Conservation (phyloP, 1,284 basidiomycete genomes). For the Pseudozyma hubeiensis region DNA sequence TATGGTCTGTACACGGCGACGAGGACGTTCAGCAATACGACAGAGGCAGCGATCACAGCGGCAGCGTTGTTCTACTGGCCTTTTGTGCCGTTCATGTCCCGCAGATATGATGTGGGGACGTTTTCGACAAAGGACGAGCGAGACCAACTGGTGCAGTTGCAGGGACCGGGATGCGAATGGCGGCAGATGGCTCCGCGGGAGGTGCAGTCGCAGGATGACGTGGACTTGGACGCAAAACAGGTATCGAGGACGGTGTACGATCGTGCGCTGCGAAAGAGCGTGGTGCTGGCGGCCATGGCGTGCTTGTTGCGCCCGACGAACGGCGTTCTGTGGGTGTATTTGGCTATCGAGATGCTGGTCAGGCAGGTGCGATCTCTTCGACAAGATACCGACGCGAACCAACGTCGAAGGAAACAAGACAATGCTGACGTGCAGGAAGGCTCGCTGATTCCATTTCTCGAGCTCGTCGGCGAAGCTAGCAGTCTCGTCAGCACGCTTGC, state of each 20-base stretch:
- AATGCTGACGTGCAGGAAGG: neutral
- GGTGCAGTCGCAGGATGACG: constrained; percentile 11
- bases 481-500: constrained; percentile 7
- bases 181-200: constrained; percentile 5
- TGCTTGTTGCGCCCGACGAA: constrained; percentile 88
- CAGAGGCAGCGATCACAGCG: constrained; percentile 87
- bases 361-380: constrained; percentile 14
- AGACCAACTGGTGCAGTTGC: constrained; percentile 1
- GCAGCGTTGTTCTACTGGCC: constrained; percentile 83
- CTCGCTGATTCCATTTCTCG: constrained; percentile 22
- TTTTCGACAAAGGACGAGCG: constrained; percentile 16
- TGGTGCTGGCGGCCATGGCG: constrained; percentile 75
- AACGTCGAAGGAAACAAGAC: neutral
- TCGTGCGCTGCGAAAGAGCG: constrained; percentile 13
- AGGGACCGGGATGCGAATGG: constrained; percentile 13
- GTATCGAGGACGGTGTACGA: constrained; percentile 19
- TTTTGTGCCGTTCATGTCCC: constrained; percentile 35
- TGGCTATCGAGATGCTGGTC: constrained; percentile 31
- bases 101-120: constrained; percentile 9
- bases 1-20: constrained; percentile 87
- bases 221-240: constrained; percentile 18
- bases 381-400: neutral
- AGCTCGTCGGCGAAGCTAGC: constrained; percentile 21
- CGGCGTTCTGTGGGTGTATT: constrained; percentile 82
- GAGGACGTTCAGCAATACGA: constrained; percentile 89